Evolutionary conservation across 805 yeast species (phyloP).

Genomic region (Monosporozyma aquatica): DNA sequence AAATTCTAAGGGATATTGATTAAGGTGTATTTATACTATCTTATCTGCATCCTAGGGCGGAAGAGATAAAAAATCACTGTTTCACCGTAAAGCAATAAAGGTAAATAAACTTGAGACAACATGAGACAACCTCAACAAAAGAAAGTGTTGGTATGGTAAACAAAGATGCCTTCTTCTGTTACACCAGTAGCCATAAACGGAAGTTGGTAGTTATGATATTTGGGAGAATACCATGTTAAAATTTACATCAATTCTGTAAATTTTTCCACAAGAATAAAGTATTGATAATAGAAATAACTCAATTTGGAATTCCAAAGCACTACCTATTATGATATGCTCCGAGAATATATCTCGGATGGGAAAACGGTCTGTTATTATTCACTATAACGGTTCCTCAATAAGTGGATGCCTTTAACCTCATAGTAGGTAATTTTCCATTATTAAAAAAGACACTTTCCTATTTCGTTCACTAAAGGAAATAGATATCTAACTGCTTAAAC

Average conservation of each 20-base stretch:
- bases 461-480: constrained; percentile 1
- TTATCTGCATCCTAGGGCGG: too few species aligned
- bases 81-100: not conserved
- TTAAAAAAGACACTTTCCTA: not conserved
- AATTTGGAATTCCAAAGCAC: too few species aligned
- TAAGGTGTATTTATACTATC: too few species aligned
- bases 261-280: not conserved
- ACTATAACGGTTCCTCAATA: not conserved
- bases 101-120: not conserved
- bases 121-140: not conserved
- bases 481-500: not conserved
- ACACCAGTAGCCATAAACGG: not conserved
- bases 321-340: not conserved
- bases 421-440: not conserved
- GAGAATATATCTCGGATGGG: too few species aligned
- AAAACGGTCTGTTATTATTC: not conserved
- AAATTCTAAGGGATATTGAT: too few species aligned
- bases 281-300: not conserved
- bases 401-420: not conserved
- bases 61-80: not conserved
- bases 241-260: not conserved
- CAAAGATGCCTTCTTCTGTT: too few species aligned
- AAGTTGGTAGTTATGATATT: not conserved
- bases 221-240: not conserved
- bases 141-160: not conserved